phyloP scores from a whole-genome alignment of 176 grass and related monocot genomes.

The Avena sativa region DNA sequence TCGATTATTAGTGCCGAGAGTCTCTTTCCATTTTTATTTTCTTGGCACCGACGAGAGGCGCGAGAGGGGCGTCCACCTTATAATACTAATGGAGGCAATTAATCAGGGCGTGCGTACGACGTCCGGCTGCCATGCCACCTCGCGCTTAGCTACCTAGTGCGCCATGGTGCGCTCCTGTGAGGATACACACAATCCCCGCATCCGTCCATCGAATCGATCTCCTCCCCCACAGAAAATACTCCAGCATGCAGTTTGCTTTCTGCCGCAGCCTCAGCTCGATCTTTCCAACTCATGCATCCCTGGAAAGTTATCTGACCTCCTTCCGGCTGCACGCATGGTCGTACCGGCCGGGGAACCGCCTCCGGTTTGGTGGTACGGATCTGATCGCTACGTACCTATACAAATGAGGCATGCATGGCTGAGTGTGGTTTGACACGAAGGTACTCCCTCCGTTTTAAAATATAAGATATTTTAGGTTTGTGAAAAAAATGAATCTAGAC shows the following conservation, averaged over 20 bases:
- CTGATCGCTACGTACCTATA: too few relatives aligned
- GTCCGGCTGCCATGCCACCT: slow-evolving; percentile 12
- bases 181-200: slow-evolving; percentile 31
- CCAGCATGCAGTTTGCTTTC: neutral
- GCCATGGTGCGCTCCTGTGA: slow-evolving; percentile 59
- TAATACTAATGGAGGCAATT: slow-evolving; percentile 36
- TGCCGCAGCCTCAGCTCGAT: neutral
- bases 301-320: neutral
- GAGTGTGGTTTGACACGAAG: too few relatives aligned
- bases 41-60: neutral
- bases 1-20: neutral
- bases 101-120: neutral
- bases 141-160: neutral
- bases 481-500: too few relatives aligned
- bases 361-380: too few relatives aligned
- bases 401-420: too few relatives aligned
- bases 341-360: too few relatives aligned
- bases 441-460: too few relatives aligned
- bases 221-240: slow-evolving; percentile 29
- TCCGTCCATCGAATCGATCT: neutral
- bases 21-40: neutral
- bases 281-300: neutral
- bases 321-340: neutral
- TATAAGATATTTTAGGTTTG: too few relatives aligned
- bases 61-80: slow-evolving; percentile 5